These are phyloP conservation scores for Effrenium voratum DNA, from an alignment of 73 alveolate genomes.

Conservation along the genomic window DNA sequence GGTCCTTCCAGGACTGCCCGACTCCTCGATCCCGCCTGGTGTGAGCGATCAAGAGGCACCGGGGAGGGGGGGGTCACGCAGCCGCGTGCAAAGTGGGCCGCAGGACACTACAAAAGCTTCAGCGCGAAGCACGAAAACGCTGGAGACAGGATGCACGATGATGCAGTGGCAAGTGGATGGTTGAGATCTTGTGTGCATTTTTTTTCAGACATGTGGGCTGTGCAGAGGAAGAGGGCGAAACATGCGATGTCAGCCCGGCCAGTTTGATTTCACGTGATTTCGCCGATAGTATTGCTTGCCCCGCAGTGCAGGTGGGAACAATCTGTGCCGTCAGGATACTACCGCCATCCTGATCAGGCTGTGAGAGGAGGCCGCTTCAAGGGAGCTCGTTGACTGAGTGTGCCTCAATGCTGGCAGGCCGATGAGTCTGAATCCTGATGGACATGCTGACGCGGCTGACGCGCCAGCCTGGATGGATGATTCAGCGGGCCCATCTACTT, in stretches of 20 bases:
- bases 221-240: conserved; percentile 36
- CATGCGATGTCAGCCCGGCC: conserved; percentile 46
- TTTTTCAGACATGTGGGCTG: neutral
- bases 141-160: conserved; percentile 10
- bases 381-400: too few species aligned
- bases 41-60: neutral
- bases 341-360: conserved; percentile 38
- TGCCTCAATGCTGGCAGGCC: too few species aligned
- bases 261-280: neutral
- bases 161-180: neutral
- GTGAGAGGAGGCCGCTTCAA: too few species aligned
- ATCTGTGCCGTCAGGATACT: neutral
- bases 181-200: neutral
- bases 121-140: conserved; percentile 36
- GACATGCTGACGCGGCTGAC: too few species aligned
- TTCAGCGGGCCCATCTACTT: too few species aligned
- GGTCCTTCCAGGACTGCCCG: conserved; percentile 27
- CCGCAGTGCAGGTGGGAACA: neutral
- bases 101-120: conserved; percentile 39
- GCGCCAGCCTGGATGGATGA: too few species aligned
- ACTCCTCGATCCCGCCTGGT: neutral
- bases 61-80: neutral
- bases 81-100: neutral
- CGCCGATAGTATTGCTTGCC: neutral
- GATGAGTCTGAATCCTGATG: too few species aligned